Conservation (phyloP, 257 asterid genomes). For the Galeopsis tetrahit region DNA sequence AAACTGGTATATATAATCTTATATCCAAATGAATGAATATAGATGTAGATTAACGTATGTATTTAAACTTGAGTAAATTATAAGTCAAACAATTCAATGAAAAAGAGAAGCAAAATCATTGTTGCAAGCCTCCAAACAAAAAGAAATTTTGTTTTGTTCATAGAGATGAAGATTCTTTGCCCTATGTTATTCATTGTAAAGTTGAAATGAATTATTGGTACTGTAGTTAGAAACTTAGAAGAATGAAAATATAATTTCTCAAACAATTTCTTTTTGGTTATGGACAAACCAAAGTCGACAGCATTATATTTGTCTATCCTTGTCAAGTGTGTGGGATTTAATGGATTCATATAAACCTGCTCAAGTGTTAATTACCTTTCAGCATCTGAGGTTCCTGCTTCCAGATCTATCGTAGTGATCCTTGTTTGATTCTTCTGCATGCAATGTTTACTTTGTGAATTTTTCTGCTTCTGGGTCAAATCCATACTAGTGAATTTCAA, state of each 20-base stretch:
- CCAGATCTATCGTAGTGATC: not conserved
- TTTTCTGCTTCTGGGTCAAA: constrained; percentile 1
- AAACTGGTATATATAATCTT: not conserved
- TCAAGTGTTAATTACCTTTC: constrained; percentile 7
- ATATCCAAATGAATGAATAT: not conserved
- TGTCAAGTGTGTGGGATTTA: constrained; percentile 19
- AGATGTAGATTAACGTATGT: not conserved
- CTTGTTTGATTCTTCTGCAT: not conserved
- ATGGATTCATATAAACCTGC: constrained; percentile 1
- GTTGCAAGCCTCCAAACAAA: not conserved
- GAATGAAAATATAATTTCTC: not conserved
- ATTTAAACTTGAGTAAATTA: not conserved
- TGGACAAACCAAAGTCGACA: not conserved
- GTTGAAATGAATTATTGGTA: not conserved
- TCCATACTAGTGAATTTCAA: not conserved
- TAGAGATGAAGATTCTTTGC: constrained; percentile 50
- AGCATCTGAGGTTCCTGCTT: constrained; percentile 17
- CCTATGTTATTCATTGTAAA: not conserved
- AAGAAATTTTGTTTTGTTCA: constrained; percentile 48
- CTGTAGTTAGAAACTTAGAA: too few relatives aligned
- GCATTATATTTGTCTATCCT: not conserved
- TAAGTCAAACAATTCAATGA: not conserved
- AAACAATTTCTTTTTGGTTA: not conserved
- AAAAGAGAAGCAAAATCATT: not conserved
- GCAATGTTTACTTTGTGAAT: not conserved